phyloP scores from a whole-genome alignment of 164 flowering plant species.

The Stephania yunnanensis region DNA sequence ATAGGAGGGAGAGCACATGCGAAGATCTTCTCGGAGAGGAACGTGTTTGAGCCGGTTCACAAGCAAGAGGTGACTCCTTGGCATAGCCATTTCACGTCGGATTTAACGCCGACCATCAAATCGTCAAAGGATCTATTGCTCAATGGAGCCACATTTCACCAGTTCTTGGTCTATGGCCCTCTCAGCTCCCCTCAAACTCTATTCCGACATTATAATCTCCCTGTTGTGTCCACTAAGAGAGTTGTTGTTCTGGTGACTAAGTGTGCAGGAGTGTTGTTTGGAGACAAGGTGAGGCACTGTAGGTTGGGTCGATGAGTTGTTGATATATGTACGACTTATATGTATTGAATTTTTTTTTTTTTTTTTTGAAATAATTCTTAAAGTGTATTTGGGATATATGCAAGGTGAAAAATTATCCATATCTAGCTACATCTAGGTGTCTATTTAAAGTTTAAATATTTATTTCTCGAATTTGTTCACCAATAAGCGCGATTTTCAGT shows the following conservation, averaged over 20 bases:
- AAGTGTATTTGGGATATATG: too few relatives aligned
- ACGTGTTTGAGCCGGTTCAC: conserved; percentile 26
- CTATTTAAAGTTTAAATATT: too few relatives aligned
- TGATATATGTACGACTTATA: too few relatives aligned
- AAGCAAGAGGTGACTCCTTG: conserved; percentile 31
- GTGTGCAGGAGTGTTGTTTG: conserved; percentile 23
- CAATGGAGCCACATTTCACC: conserved; percentile 25
- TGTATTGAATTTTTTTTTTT: too few relatives aligned
- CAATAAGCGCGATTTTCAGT: too few relatives aligned
- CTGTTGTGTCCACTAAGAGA: conserved; percentile 6
- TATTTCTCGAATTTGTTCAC: too few relatives aligned
- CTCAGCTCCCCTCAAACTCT: conserved; percentile 10
- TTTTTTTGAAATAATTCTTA: background rate
- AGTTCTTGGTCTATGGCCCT: conserved; percentile 17
- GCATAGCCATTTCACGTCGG: conserved; percentile 13
- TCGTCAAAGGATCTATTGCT: conserved; percentile 20
- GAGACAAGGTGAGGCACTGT: conserved; percentile 6
- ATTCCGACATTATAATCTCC: conserved; percentile 16
- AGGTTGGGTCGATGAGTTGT: background rate
- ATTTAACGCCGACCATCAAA: conserved; percentile 22
- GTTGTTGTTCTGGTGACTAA: conserved; percentile 14
- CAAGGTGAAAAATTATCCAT: too few relatives aligned
- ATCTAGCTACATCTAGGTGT: too few relatives aligned
- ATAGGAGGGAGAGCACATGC: conserved; percentile 29
- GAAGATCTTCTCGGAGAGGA: conserved; percentile 23